Conservation (phyloP, 768 basidiomycete genomes). For the Lactifluus volemus region DNA sequence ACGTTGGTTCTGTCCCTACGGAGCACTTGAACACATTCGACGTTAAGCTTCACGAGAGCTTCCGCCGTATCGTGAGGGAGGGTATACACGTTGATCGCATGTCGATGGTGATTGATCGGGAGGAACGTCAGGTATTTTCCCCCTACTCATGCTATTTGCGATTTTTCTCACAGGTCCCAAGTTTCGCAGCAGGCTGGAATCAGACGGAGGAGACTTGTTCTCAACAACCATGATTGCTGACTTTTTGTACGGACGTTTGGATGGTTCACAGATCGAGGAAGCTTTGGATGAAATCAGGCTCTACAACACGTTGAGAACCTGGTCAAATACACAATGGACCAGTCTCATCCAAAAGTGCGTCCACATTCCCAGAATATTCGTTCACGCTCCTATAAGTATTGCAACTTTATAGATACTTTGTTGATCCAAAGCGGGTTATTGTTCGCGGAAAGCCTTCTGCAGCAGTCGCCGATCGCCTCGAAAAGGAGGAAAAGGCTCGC, state of each 20-base stretch:
- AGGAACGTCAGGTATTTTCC: slow-evolving; percentile 66
- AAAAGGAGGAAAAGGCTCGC: slow-evolving; percentile 72
- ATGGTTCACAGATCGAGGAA: slow-evolving; percentile 68
- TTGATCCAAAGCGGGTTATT: slow-evolving; percentile 64
- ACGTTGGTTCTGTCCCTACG: slow-evolving; percentile 75
- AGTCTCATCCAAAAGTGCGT: slow-evolving; percentile 63
- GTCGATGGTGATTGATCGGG: slow-evolving; percentile 74
- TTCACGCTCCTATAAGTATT: neutral
- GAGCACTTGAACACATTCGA: slow-evolving; percentile 71
- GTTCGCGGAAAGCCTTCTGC: slow-evolving; percentile 87
- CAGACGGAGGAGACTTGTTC: slow-evolving; percentile 74
- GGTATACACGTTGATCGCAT: slow-evolving; percentile 91
- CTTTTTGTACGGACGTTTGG: slow-evolving; percentile 75
- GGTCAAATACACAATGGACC: slow-evolving; percentile 73
- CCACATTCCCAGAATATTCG: neutral
- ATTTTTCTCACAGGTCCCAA: slow-evolving; percentile 25
- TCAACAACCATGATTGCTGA: slow-evolving; percentile 68
- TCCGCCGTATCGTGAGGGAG: slow-evolving; percentile 58
- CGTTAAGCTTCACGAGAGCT: slow-evolving; percentile 53
- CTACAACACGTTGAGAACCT: slow-evolving; percentile 56
- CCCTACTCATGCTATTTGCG: neutral
- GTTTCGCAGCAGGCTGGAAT: slow-evolving; percentile 80
- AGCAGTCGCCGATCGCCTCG: slow-evolving; percentile 67
- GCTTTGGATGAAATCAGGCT: slow-evolving; percentile 74
- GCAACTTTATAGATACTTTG: slow-evolving; percentile 53